Conservation (phyloP, 164 flowering plant genomes). For the Cinnamomum chago region DNA sequence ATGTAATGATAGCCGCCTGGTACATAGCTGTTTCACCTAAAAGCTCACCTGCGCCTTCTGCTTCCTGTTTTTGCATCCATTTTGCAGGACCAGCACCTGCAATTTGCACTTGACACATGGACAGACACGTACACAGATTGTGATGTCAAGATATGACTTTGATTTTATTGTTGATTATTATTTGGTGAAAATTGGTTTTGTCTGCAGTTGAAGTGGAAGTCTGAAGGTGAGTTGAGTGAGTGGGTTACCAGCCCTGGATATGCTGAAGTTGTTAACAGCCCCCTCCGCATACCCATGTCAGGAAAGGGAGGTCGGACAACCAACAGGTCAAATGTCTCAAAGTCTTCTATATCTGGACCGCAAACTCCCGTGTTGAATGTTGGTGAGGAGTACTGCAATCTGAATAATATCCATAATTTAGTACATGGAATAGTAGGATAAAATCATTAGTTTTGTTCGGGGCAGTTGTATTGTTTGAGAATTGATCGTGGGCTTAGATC, state of each 20-base stretch:
- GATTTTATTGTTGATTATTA: neutral
- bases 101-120: too few species aligned
- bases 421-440: neutral
- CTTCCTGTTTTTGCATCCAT: too few species aligned
- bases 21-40: too few species aligned
- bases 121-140: too few species aligned
- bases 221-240: conserved; percentile 38
- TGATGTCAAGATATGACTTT: neutral
- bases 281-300: conserved; percentile 34
- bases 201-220: conserved; percentile 50
- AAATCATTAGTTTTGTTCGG: neutral
- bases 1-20: too few species aligned
- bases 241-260: conserved; percentile 29
- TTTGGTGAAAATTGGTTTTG: neutral
- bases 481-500: neutral
- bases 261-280: conserved; percentile 28
- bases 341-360: conserved; percentile 39
- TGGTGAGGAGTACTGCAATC: conserved; percentile 32
- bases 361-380: conserved; percentile 57
- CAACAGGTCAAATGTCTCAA: conserved; percentile 48
- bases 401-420: neutral
- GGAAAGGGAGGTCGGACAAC: conserved; percentile 48
- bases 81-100: too few species aligned
- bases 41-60: too few species aligned
- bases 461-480: neutral